Base-by-base conservation (phyloP, 2,329 filamentous ascomycete species). In the Cephalotrichum gorgonifer region DNA sequence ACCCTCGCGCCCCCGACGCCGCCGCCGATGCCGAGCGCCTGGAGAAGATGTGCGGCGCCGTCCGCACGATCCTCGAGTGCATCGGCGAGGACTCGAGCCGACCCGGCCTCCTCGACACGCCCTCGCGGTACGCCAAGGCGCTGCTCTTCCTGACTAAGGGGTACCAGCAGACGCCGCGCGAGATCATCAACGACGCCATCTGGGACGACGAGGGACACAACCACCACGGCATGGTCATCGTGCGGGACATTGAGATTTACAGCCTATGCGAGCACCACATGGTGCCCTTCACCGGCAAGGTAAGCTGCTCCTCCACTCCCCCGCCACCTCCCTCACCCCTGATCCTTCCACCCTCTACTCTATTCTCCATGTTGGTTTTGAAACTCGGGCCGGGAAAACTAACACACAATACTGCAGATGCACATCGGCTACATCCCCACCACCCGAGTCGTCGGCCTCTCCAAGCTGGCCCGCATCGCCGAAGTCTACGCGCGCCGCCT, bases 391-490 rank as follows among this genome's bases (percentile, higher is more conserved):
- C 4, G n/a, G 17, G 26, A 17, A 45, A 6, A 43, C 15, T 49
- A 33, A 48, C 42, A 43, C 35, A n/a, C n/a, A 15, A 22, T 12
- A 6, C 9, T 3, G 28, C 56, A 94, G 88, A 97, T 98, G 88
- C 93, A 98, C 69, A 97, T 98, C 58, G 93, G 90, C 51, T 98
- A 98, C 68, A 97, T 98, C 54, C 93, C 93, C 27, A 82, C 84
- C 60, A 81, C 89, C 62, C 83, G 90, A 51, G 90, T 98, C 47
- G 88, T 98, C 53, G 93, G 93, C 45, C 83, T 98, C 47, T 96
- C 90, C 28, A 98, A 98, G 66, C 78, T 98, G 45, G 91, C 91
- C 25, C 85, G 93, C 54, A 91, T 98, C 55, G 93, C 91, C 49
- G 90, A 98, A 62, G 94, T 98, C 88, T 98, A 95, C 69, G 85